These are phyloP conservation scores for Solanum appendiculatum DNA, from an alignment of 257 asterid genomes.

Conservation along the genomic window DNA sequence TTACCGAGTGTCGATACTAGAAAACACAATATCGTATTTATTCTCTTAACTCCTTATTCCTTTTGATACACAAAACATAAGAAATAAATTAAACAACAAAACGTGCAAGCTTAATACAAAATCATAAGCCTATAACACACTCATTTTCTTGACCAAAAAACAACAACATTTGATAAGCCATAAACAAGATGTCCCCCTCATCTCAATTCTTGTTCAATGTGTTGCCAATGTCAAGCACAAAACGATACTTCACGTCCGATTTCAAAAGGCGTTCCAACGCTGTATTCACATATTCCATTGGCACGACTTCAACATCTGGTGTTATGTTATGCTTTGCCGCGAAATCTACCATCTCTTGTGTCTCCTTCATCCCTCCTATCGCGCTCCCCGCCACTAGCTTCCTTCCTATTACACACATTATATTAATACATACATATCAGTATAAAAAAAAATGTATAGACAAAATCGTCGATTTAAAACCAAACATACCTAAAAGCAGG, in stretches of 20 bases:
- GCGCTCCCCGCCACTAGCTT: conserved; percentile 17
- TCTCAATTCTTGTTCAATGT: background rate
- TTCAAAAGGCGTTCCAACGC: conserved; percentile 22
- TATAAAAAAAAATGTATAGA: background rate
- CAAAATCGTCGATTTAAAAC: background rate
- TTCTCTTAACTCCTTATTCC: background rate
- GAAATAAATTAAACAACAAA: background rate
- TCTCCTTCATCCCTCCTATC: conserved; percentile 25
- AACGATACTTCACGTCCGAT: conserved; percentile 19
- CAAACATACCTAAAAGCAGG: conserved; percentile 7
- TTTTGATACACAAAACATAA: background rate
- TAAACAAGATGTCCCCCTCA: too few species aligned
- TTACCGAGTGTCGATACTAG: background rate
- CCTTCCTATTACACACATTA: conserved; percentile 3
- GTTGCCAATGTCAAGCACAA: conserved; percentile 21
- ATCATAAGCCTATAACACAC: background rate
- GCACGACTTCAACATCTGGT: conserved; percentile 20
- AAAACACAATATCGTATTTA: background rate
- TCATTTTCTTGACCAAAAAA: background rate
- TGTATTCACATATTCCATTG: conserved; percentile 12
- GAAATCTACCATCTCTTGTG: conserved; percentile 22
- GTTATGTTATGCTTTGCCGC: conserved; percentile 14
- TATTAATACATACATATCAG: background rate
- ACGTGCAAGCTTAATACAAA: background rate
- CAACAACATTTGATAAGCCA: too few species aligned